Evolutionary conservation across 768 basidiomycete species (phyloP).

Genomic region (Boletus subparvulus): DNA sequence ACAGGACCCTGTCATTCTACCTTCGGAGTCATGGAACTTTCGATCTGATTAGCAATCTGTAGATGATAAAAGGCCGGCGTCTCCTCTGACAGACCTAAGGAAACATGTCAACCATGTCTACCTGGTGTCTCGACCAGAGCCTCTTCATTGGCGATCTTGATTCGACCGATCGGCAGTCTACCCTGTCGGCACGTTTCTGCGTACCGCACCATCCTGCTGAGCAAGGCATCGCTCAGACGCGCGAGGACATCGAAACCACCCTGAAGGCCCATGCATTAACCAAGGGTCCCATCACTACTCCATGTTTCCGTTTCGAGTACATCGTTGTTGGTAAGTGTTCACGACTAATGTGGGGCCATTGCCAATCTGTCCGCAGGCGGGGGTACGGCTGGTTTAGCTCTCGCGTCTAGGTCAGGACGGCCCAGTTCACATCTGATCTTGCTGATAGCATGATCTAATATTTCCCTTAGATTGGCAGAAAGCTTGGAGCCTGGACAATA

Average conservation of each 20-base stretch:
- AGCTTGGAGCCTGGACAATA: constrained; percentile 9
- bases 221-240: background rate
- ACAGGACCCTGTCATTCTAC: background rate
- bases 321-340: constrained; percentile 10
- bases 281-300: background rate
- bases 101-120: background rate
- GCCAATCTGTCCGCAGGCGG: constrained; percentile 8
- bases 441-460: background rate
- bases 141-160: background rate
- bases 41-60: background rate
- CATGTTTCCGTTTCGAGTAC: constrained; percentile 6
- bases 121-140: background rate
- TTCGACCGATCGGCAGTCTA: background rate
- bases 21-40: background rate
- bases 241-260: background rate
- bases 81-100: background rate
- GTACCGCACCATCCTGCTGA: background rate
- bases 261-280: background rate
- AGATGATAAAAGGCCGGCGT: background rate
- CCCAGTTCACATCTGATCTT: background rate
- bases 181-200: background rate
- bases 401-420: constrained; percentile 12
- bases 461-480: constrained; percentile 11
- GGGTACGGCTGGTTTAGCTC: constrained; percentile 16
- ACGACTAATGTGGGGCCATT: background rate